These are phyloP conservation scores for Rubus parviflorus DNA, from an alignment of 306 rosid species.

Conservation along the genomic window DNA sequence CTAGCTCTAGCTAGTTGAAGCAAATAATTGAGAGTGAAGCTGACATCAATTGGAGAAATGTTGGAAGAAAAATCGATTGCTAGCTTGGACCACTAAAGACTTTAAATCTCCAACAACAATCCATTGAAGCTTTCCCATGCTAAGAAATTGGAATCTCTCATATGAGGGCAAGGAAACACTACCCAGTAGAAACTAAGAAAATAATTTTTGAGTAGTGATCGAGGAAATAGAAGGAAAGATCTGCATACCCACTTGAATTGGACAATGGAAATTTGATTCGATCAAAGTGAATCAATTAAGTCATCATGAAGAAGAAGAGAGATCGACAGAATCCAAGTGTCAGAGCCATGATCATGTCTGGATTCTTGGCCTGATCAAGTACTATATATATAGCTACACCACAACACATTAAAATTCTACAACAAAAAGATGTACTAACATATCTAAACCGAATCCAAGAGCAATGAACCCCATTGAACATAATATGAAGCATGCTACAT, in stretches of 20 bases:
- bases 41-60: conserved; percentile 8
- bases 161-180: conserved; percentile 3
- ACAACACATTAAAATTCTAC: conserved; percentile 9
- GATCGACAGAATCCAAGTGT: conserved; percentile 19
- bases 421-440: conserved; percentile 13
- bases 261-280: background rate
- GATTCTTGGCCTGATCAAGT: conserved; percentile 18
- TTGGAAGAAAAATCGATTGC: conserved; percentile 21
- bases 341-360: conserved; percentile 24
- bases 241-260: conserved; percentile 7
- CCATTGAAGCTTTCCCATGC: conserved; percentile 17
- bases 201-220: background rate
- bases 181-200: background rate
- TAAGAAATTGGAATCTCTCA: conserved; percentile 27
- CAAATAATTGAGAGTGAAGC: background rate
- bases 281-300: background rate
- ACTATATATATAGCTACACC: background rate
- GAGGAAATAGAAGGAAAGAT: background rate
- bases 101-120: background rate
- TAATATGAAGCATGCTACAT: background rate
- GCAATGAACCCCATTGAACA: background rate
- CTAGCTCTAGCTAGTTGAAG: conserved; percentile 1
- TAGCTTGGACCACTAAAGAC: conserved; percentile 17
- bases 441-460: conserved; percentile 20
- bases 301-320: conserved; percentile 18